Evolutionary conservation across 176 grass and related monocot species (phyloP), one percentile per base, ranked within the genome.

Genomic region (Zoysia pacifica): DNA sequence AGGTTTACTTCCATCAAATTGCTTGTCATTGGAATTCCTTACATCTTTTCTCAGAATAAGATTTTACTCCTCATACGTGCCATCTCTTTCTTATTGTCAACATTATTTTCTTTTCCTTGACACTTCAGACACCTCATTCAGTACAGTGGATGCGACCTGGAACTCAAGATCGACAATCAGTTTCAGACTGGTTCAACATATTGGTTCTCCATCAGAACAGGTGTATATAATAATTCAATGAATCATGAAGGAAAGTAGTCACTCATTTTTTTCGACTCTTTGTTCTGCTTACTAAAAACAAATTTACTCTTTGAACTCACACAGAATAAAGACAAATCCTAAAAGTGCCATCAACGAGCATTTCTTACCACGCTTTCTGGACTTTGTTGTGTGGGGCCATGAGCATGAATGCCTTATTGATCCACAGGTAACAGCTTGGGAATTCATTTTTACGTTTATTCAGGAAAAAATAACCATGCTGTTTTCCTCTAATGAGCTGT

Each of bases 171-270:
- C 90, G 72, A 73, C 83, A 73, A 54, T 76, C 86, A 47, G 70
- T 84, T 20, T 95, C 92, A 74, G 88, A 92, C 51, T 99, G 96
- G 92, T 99, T 95, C 72, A 99, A 93, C 68, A 99, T 95, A 75
- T 86, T 95, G 50, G 90, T 99, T 87, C 96, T 98, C 84, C 96
- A 99, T 84, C 96, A 99, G 69, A 99, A 99, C 65, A 99, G 90
- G 92, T 97, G 44, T 44, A 28, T 13, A 11, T 7, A 69, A 3
- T 37, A 74, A 69, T 46, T 88, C 14, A 74, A 74, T 40, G 7
- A 62, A 44, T 19, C 16, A 63, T 62, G 14, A 0, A 60, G 49
- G 38, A 46, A 49, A 54, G 4, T 62, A 0, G 55, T 70, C 36
- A 76, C 44, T 80, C 67, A 35, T 78, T 53, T 53, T 10, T 77